Base-by-base conservation (phyloP, 208 protist species). In the Herpetomonas tarakana region DNA sequence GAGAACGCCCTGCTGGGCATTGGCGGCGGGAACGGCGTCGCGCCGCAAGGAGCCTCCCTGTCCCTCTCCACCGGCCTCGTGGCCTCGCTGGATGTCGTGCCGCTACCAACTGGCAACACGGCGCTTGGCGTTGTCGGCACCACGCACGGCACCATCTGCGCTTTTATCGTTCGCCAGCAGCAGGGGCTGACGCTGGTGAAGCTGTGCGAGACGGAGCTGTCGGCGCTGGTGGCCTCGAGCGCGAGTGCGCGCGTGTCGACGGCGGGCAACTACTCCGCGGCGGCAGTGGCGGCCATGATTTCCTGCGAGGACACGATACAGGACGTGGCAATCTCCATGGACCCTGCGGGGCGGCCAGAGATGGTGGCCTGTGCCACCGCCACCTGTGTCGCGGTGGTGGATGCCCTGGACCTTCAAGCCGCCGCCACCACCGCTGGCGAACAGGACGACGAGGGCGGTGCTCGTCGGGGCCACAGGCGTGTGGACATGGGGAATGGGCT, bases 121-220 rank as follows among this genome's bases (percentile, higher is more conserved):
- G 78, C 78, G 6, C 52, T 92, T 27, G 78, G 71, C 28, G 71
- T 88, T 11, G 81, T 76, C 0, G 85, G 85, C 50, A 92, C 76
- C 29, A 84, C 68, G 14, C 46, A 50, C 1, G 83, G 83, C 25
- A 71, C 75, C 4, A 25, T 86, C 1, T 73, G 65, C 26, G 54
- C 84, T 7, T 82, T 88, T 30, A 59, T 85, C 2, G 31, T 88
- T 2, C 35, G 14, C 9, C 35, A 41, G 14, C 35, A 41, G 35
- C 35, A 41, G 6, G 52, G 59, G 16, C 52, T 52, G 27, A 52
- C 52, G 6, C 25, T 91, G 19, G 61, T 46, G 26, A 70, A 66
- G 39, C 35, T 91, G 31, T 55, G 65, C 12, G 78, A 86, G 69
- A 41, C 35, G 35, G 35, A 41, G 14, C 35, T 41, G 9, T 49